Evolutionary conservation across 345 rosid genomes (phyloP).

Genomic region (Salix purpurea): DNA sequence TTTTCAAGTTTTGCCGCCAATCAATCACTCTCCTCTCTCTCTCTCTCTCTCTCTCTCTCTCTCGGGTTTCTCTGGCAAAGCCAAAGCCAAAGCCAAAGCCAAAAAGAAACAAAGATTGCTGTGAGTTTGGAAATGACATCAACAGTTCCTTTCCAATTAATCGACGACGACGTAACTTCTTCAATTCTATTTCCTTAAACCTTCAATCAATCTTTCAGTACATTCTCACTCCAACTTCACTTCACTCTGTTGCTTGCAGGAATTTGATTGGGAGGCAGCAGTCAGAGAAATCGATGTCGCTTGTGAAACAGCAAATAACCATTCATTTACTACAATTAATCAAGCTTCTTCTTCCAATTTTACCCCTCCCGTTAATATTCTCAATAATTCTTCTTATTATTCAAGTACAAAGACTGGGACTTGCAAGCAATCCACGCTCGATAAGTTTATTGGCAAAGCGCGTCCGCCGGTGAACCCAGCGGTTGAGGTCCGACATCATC

Average conservation of each 20-base stretch:
- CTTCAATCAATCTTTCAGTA: background rate
- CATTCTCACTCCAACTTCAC: background rate
- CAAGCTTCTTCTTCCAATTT: slow-evolving; percentile 20
- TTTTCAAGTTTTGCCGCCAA: slow-evolving; percentile 42
- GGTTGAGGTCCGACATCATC: slow-evolving; percentile 12
- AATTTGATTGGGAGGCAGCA: slow-evolving; percentile 96
- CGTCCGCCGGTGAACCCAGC: slow-evolving; percentile 1
- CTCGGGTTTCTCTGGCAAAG: background rate
- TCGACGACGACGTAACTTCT: slow-evolving; percentile 44
- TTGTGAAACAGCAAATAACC: slow-evolving; percentile 32
- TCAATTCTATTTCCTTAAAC: slow-evolving; percentile 9
- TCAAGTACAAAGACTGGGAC: slow-evolving; percentile 15
- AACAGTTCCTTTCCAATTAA: slow-evolving; percentile 22
- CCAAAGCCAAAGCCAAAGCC: background rate
- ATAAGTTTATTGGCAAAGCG: slow-evolving; percentile 46
- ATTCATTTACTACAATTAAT: slow-evolving; percentile 23
- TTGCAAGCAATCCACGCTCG: slow-evolving; percentile 67
- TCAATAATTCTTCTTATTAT: background rate
- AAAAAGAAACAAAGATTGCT: background rate
- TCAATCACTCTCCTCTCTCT: background rate
- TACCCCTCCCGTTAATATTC: slow-evolving; percentile 3
- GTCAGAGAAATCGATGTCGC: slow-evolving; percentile 76
- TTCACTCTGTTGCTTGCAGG: slow-evolving; percentile 22
- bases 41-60: background rate
- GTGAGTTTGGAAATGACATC: slow-evolving; percentile 30